Evolutionary conservation across 805 yeast genomes (phyloP).

Genomic region (Yamadazyma akitaensis): DNA sequence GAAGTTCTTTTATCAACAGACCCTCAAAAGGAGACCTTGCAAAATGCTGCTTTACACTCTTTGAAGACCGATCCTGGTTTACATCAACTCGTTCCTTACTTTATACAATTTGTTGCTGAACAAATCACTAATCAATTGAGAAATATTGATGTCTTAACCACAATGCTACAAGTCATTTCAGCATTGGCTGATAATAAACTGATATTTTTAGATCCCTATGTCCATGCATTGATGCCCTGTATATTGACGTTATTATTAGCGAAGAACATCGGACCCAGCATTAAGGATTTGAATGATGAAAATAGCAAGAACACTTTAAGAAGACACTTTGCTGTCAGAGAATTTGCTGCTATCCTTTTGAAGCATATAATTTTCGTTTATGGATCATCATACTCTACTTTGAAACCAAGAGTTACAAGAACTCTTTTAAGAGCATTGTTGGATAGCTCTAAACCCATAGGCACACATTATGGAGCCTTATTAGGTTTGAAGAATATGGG

Average conservation of each 20-base stretch:
- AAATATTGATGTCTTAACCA: conserved; percentile 63
- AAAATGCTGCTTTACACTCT: conserved; percentile 79
- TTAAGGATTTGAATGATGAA: conserved; percentile 32
- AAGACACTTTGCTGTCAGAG: conserved; percentile 64
- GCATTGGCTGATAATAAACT: conserved; percentile 81
- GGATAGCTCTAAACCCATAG: conserved; percentile 77
- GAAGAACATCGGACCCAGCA: conserved; percentile 68
- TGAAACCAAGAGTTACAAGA: conserved; percentile 91
- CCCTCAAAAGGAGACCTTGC: conserved; percentile 54
- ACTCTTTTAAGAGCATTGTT: conserved; percentile 88
- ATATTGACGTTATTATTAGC: conserved; percentile 86
- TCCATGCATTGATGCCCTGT: conserved; percentile 97
- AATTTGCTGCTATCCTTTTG: conserved; percentile 80
- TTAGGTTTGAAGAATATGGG: conserved; percentile 83
- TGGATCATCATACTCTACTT: conserved; percentile 81
- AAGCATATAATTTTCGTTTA: conserved; percentile 75
- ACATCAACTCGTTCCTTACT: conserved; percentile 94
- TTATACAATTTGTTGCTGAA: conserved; percentile 93
- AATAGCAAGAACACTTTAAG: conserved; percentile 27
- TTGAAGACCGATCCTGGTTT: conserved; percentile 90
- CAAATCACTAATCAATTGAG: conserved; percentile 86
- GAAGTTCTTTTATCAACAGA: conserved; percentile 66
- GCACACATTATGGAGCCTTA: conserved; percentile 90
- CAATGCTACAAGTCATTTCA: conserved; percentile 86
- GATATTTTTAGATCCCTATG: conserved; percentile 89